A percentile compares a stretch with the other conserved stretches of the same genome.
Conservation (phyloP, 2,329 filamentous ascomycete species). For the Fusarium hostae region DNA sequence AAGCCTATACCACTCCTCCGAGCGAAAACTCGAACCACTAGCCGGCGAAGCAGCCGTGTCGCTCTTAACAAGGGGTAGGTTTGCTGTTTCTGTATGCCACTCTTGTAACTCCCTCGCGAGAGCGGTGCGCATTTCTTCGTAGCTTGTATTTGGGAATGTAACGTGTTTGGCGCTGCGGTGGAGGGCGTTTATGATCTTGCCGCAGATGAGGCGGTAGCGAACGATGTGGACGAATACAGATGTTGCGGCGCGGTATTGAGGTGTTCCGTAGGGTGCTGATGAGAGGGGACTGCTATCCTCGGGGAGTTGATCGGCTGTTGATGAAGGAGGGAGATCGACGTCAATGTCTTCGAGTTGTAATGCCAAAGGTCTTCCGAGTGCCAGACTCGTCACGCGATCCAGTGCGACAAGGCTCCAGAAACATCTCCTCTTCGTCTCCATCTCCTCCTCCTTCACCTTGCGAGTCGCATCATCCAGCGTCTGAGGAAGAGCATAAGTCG, state of each 20-base stretch:
- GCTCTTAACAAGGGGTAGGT: slow-evolving; percentile 44
- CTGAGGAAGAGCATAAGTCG: slow-evolving; percentile 45
- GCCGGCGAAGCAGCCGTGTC: slow-evolving; percentile 26
- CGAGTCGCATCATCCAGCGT: background rate
- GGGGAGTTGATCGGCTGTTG: slow-evolving; percentile 30
- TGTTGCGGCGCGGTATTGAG: slow-evolving; percentile 41
- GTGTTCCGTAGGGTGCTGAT: slow-evolving; percentile 36
- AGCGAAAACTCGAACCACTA: slow-evolving; percentile 53
- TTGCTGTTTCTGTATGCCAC: slow-evolving; percentile 46
- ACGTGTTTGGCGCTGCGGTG: slow-evolving; percentile 46
- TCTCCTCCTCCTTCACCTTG: slow-evolving; percentile 35
- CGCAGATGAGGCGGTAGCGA: slow-evolving; percentile 54
- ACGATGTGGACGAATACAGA: slow-evolving; percentile 54
- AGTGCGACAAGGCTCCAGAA: slow-evolving; percentile 57
- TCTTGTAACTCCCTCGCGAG: slow-evolving; percentile 47
- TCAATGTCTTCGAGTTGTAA: slow-evolving; percentile 56
- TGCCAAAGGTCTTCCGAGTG: slow-evolving; percentile 54
- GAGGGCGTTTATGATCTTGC: slow-evolving; percentile 50
- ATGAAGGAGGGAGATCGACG: slow-evolving; percentile 47
- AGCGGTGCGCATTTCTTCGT: slow-evolving; percentile 27
- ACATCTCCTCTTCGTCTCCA: slow-evolving; percentile 52
- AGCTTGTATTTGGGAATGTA: slow-evolving; percentile 3
- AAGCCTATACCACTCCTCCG: slow-evolving; percentile 55
- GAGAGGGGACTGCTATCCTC: slow-evolving; percentile 27
- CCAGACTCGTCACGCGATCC: slow-evolving; percentile 52